Base-by-base conservation (phyloP, 1,284 basidiomycete genomes). In the Fomitopsis pinicola region DNA sequence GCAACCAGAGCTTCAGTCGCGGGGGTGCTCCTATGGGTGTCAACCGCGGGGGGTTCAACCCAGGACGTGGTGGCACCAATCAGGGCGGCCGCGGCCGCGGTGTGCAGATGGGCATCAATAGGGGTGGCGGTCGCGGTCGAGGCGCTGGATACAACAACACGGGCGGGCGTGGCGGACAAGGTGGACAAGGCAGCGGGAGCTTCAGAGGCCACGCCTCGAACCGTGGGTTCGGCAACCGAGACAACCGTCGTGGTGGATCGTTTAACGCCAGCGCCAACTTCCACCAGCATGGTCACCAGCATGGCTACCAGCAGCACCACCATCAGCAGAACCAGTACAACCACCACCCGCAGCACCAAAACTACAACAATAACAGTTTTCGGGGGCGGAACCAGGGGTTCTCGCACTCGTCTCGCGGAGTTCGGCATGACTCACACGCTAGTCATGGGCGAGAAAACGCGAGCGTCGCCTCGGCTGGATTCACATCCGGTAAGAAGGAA, bases 401-500 rank as follows among this genome's bases (percentile, higher is more conserved):
- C 58, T 57, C 57, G 35, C 62, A 72, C 50, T 76, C 79, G 22
- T 75, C 74, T 64, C 81, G 86, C 62, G 76, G 80, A 59, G 80
- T 77, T 59, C 78, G 85, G 58, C 82, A 83, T 68, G 86, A 87
- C 69, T 78, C 78, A 48, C 75, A 77, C 42, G 70, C 73, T 62
- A 71, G 64, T 76, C 62, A 66, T 59, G 60, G 64, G 36, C 68
- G 66, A 60, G 70, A 73, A 58, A 65, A 65, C 69, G 74, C 77
- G 62, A 76, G 73, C 66, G 58, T 72, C 68, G 57, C 65, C 42
- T 69, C 72, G 8, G 61, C 67, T 30, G 65, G 64, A 42, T 69
- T 70, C 62, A 65, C 70, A 12, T 62, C 66, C 72, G 83, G 86
- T 81, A 91, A 90, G 82, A 88, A 88, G 74, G 87, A 94, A 75